Evolutionary conservation across 495 filamentous ascomycete genomes (phyloP).

Genomic region (Penicillium fimorum): DNA sequence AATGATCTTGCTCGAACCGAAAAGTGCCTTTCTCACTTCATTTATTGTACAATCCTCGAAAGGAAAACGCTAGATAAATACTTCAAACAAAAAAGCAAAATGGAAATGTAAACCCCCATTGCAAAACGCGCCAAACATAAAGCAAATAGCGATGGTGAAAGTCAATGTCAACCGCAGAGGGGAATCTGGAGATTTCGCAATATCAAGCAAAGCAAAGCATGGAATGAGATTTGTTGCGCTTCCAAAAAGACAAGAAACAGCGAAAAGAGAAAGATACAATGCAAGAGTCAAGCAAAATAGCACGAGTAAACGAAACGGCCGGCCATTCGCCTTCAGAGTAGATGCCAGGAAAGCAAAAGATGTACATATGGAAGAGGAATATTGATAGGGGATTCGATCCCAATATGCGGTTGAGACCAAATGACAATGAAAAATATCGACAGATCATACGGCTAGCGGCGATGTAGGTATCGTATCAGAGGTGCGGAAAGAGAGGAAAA

Average conservation of each 20-base stretch:
- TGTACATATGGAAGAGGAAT: slow-evolving; percentile 9
- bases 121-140: slow-evolving; percentile 6
- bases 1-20: slow-evolving; percentile 21
- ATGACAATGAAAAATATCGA: slow-evolving; percentile 3
- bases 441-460: neutral
- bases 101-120: neutral
- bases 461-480: neutral
- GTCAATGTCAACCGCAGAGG: slow-evolving; percentile 19
- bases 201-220: slow-evolving; percentile 20
- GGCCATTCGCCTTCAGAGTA: slow-evolving; percentile 2
- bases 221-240: slow-evolving; percentile 11
- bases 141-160: slow-evolving; percentile 16
- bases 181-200: slow-evolving; percentile 24
- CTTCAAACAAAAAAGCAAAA: slow-evolving; percentile 12
- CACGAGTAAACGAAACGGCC: slow-evolving; percentile 2
- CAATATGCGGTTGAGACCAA: slow-evolving; percentile 16
- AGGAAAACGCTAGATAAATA: slow-evolving; percentile 23
- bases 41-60: slow-evolving; percentile 27
- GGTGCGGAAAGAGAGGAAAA: slow-evolving; percentile 3
- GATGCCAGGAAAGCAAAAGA: slow-evolving; percentile 2
- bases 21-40: slow-evolving; percentile 24
- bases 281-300: neutral
- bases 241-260: slow-evolving; percentile 5
- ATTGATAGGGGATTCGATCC: slow-evolving; percentile 7
- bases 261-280: neutral